Conservation (phyloP, 106 monocot genomes). For the Ottelia alismoides region DNA sequence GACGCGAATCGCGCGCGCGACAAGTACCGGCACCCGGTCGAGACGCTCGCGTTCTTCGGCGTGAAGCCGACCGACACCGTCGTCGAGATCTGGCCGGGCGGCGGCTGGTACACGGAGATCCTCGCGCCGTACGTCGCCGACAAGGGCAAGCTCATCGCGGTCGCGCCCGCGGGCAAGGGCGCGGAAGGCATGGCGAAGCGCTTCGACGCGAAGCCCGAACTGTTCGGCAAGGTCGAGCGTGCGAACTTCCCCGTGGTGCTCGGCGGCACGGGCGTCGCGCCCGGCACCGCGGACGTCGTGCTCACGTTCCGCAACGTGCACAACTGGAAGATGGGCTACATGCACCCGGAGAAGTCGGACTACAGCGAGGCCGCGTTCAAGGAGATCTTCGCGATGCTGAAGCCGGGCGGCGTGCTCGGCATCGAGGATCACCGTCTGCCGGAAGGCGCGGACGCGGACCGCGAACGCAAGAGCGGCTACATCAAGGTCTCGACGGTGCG, state of each 20-base stretch:
- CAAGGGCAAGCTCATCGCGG: neutral
- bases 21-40: neutral
- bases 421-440: neutral
- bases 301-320: neutral
- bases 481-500: neutral
- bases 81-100: neutral
- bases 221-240: neutral
- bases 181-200: neutral
- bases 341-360: too few species aligned
- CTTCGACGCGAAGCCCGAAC: neutral
- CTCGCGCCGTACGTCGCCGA: neutral
- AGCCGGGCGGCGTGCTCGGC: neutral
- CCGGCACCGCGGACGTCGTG: neutral
- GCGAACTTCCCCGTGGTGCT: too few species aligned
- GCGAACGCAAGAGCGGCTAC: neutral
- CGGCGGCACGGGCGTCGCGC: neutral
- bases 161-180: neutral
- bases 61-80: neutral
- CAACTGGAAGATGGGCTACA: neutral
- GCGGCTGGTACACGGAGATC: neutral
- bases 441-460: neutral
- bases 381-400: neutral
- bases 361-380: neutral
- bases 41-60: neutral
- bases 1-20: neutral